Percentiles rank a stretch among this genome's conserved stretches.
Conservation (phyloP, 2,329 filamentous ascomycete genomes). For the Ophiostoma sp. region DNA sequence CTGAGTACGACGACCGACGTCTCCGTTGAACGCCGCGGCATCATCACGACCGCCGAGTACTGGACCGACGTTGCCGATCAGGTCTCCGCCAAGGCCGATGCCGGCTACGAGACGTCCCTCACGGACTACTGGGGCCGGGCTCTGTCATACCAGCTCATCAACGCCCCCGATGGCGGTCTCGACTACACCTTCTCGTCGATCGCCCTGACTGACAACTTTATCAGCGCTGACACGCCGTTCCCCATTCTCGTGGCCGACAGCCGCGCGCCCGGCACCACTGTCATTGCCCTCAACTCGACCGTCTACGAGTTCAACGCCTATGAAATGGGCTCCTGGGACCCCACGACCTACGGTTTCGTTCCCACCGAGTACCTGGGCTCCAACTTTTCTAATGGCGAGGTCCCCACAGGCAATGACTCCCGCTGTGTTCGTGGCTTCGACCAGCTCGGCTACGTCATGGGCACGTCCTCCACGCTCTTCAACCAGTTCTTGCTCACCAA, state of each 20-base stretch:
- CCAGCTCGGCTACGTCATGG: constrained; percentile 80
- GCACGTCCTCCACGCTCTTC: constrained; percentile 82
- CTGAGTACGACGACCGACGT: not conserved
- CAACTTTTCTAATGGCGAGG: constrained; percentile 53
- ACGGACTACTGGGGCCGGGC: constrained; percentile 91
- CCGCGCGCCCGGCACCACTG: constrained; percentile 45
- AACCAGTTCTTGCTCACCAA: constrained; percentile 72
- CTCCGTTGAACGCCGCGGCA: constrained; percentile 26
- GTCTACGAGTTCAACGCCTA: constrained; percentile 66
- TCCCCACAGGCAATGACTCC: constrained; percentile 55
- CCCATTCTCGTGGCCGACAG: constrained; percentile 53
- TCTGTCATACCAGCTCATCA: constrained; percentile 82
- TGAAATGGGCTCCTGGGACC: constrained; percentile 66
- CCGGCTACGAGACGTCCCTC: constrained; percentile 67
- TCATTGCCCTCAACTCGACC: constrained; percentile 57
- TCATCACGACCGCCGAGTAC: constrained; percentile 48
- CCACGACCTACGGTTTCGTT: constrained; percentile 59
- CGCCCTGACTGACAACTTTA: constrained; percentile 46
- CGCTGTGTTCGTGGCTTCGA: constrained; percentile 77
- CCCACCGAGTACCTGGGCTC: constrained; percentile 62
- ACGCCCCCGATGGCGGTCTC: constrained; percentile 71
- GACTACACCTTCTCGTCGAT: constrained; percentile 78
- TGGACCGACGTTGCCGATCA: constrained; percentile 58
- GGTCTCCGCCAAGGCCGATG: constrained; percentile 61
- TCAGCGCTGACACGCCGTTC: constrained; percentile 46